Conservation (phyloP, 495 filamentous ascomycete genomes). For the Hyaloscypha variabilis region DNA sequence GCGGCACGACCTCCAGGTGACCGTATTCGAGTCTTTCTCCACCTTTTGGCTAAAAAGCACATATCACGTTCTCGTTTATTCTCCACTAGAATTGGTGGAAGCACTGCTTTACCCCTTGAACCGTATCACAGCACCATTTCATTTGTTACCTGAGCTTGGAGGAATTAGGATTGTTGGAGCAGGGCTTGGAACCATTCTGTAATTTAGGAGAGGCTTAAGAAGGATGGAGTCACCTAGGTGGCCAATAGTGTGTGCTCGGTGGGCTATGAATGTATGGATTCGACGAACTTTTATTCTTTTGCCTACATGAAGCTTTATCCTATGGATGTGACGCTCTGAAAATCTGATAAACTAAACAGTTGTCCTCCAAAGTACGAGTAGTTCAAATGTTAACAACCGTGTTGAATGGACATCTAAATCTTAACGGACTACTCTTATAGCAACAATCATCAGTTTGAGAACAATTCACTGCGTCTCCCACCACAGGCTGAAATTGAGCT, state of each 20-base stretch:
- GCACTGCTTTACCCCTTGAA: neutral
- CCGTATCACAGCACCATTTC: slow-evolving; percentile 9
- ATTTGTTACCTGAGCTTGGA: slow-evolving; percentile 18
- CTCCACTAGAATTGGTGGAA: neutral
- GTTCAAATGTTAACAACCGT: too few relatives aligned
- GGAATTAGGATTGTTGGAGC: slow-evolving; percentile 7
- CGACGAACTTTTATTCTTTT: neutral
- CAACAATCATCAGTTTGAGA: neutral
- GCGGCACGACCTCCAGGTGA: neutral
- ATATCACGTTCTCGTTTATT: neutral
- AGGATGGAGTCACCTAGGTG: slow-evolving; percentile 3
- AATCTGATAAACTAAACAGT: neutral
- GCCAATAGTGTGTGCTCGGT: slow-evolving; percentile 5
- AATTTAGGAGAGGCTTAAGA: slow-evolving; percentile 19
- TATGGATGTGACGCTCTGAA: neutral
- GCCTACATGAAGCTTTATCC: neutral
- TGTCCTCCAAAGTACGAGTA: neutral
- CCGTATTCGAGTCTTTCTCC: neutral
- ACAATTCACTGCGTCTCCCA: neutral
- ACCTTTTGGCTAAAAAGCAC: slow-evolving; percentile 11
- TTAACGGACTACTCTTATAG: neutral
- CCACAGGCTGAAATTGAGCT: neutral
- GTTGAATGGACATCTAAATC: neutral
- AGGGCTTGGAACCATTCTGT: slow-evolving; percentile 23
- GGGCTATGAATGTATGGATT: slow-evolving; percentile 12